A percentile compares a stretch with the other conserved stretches of the same genome.
phyloP scores from a whole-genome alignment of 768 basidiomycete genomes.

The Phaffia australis region DNA sequence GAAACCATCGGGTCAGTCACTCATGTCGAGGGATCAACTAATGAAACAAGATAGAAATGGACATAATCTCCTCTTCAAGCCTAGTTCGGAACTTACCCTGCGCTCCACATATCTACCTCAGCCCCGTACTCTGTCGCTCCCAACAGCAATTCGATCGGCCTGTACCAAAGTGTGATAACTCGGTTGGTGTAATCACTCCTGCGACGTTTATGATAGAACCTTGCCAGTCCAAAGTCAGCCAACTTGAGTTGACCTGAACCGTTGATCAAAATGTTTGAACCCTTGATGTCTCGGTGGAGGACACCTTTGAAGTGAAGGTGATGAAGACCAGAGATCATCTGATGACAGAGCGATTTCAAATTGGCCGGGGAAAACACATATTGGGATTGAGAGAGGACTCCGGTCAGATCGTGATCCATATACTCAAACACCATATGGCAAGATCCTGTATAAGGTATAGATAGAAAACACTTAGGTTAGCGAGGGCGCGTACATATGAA shows the following conservation, averaged over 20 bases:
- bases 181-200: conserved; percentile 96
- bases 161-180: conserved; percentile 97
- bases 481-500: not conserved
- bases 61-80: not conserved
- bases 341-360: conserved; percentile 86
- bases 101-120: conserved; percentile 99
- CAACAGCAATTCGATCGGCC: conserved; percentile 86
- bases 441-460: conserved; percentile 48
- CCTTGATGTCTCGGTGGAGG: conserved; percentile 97
- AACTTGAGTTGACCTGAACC: conserved; percentile 87
- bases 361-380: conserved; percentile 73
- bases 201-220: conserved; percentile 86
- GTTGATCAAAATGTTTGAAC: conserved; percentile 91
- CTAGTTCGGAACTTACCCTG: conserved; percentile 54
- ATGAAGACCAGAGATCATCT: conserved; percentile 88
- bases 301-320: conserved; percentile 94
- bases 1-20: conserved; percentile 6
- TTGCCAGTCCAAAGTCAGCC: conserved; percentile 91
- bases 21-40: not conserved
- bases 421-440: conserved; percentile 99
- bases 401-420: conserved; percentile 96
- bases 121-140: conserved; percentile 94
- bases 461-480: conserved; percentile 16
- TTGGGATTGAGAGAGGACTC: conserved; percentile 79
- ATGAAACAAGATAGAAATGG: not conserved